Evolutionary conservation across 2,329 filamentous ascomycete species (phyloP).

Genomic region (Fusarium irregulare): DNA sequence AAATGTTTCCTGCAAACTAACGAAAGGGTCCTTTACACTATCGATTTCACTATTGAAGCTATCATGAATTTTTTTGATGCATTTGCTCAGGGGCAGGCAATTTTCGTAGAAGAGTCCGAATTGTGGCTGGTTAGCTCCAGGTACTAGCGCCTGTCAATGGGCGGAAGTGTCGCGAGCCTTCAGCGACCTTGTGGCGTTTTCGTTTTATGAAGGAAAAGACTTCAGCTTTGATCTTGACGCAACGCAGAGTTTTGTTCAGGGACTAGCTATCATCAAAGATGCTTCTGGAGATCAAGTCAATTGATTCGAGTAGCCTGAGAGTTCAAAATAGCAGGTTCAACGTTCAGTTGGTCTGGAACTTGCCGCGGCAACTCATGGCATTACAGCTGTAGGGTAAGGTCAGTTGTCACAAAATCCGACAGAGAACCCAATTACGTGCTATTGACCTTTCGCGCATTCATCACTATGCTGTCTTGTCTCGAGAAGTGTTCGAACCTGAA

Average conservation of each 20-base stretch:
- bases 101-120: neutral
- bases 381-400: too few relatives aligned
- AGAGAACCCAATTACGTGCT: too few relatives aligned
- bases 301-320: neutral
- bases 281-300: rapidly evolving
- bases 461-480: too few relatives aligned
- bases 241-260: neutral
- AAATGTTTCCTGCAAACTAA: neutral
- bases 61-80: constrained; percentile 7
- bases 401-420: too few relatives aligned
- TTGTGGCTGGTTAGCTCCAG: neutral
- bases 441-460: too few relatives aligned
- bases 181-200: neutral
- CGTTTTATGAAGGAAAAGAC: too few relatives aligned
- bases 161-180: neutral
- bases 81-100: constrained; percentile 8
- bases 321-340: too few relatives aligned
- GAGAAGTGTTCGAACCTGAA: too few relatives aligned
- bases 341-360: too few relatives aligned
- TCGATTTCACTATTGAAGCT: constrained; percentile 29
- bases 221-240: rapidly evolving
- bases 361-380: too few relatives aligned
- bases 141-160: neutral
- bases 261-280: rapidly evolving
- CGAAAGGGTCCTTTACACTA: constrained; percentile 3